Conservation (phyloP, 164 flowering plant genomes). For the Vitis labrusca region DNA sequence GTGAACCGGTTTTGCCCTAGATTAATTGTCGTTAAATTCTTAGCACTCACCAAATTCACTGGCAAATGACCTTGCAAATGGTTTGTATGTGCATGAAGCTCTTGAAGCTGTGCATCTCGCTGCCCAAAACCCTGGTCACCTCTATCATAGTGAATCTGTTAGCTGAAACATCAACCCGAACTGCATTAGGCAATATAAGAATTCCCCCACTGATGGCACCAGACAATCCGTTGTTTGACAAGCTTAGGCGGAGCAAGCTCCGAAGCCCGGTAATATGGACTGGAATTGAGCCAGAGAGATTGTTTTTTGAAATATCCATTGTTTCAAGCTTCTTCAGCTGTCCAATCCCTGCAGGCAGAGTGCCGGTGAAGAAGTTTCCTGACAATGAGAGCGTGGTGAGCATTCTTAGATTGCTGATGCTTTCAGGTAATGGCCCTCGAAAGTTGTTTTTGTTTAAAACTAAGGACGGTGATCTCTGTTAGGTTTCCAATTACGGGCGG, state of each 20-base stretch:
- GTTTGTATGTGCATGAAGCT: conserved; percentile 33
- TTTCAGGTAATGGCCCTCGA: conserved; percentile 39
- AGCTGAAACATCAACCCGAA: conserved; percentile 26
- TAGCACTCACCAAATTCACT: conserved; percentile 15
- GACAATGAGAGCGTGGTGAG: conserved; percentile 25
- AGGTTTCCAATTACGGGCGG: conserved; percentile 36
- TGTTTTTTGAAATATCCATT: conserved; percentile 34
- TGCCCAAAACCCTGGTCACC: conserved; percentile 11
- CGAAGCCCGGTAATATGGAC: conserved; percentile 11
- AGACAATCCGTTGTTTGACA: conserved; percentile 32
- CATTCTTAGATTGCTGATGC: conserved; percentile 27
- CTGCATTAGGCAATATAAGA: conserved; percentile 26
- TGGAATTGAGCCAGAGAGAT: conserved; percentile 34
- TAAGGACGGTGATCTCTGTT: conserved; percentile 32
- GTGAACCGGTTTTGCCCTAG: conserved; percentile 31
- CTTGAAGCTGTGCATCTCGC: conserved; percentile 22
- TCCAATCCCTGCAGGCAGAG: conserved; percentile 20
- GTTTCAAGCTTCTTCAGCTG: conserved; percentile 26
- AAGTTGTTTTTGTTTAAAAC: conserved; percentile 35
- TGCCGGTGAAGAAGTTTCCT: conserved; percentile 38
- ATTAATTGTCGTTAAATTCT: conserved; percentile 21
- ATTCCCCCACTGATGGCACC: conserved; percentile 25
- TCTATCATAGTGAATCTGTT: conserved; percentile 33
- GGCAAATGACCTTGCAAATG: conserved; percentile 35
- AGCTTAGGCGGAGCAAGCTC: conserved; percentile 15